Conservation (phyloP, 108 stramenopile genomes). For the Asterionellopsis glacialis region DNA sequence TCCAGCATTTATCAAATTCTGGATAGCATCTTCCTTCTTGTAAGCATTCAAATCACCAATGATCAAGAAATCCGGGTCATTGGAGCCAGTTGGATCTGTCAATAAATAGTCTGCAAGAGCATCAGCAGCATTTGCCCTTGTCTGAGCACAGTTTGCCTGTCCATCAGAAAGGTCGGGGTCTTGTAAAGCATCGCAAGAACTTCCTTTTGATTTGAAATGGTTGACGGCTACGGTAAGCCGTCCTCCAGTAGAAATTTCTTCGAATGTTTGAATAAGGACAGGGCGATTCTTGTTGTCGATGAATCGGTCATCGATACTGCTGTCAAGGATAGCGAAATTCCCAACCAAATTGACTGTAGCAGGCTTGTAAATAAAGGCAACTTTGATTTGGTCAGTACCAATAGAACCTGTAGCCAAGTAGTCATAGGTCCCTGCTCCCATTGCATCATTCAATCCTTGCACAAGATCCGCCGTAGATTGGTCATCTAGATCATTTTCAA, state of each 20-base stretch:
- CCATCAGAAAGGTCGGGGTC: constrained; percentile 24
- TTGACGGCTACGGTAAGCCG: constrained; percentile 22
- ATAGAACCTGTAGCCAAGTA: constrained; percentile 16
- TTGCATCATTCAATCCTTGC: constrained; percentile 11
- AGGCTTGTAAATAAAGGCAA: constrained; percentile 20
- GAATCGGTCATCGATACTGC: no score
- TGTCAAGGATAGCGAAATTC: constrained; percentile 3
- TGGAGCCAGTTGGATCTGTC: constrained; percentile 20
- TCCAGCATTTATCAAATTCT: constrained; percentile 10
- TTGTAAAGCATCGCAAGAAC: constrained; percentile 10
- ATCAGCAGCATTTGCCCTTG: constrained; percentile 12
- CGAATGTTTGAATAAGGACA: constrained; percentile 11
- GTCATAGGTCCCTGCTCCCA: constrained; percentile 3
- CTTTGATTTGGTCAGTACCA: constrained; percentile 22
- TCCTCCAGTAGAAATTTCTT: not conserved
- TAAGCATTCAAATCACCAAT: constrained; percentile 36
- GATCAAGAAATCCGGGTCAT: constrained; percentile 1
- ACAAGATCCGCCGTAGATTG: not conserved
- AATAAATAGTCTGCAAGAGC: constrained; percentile 19
- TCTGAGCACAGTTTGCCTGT: constrained; percentile 14
- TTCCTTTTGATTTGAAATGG: constrained; percentile 40
- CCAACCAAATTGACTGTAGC: not conserved
- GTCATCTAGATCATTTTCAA: constrained; percentile 19
- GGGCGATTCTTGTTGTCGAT: constrained; percentile 11
- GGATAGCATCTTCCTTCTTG: constrained; percentile 21